Base-by-base conservation (phyloP, 306 rosid species). In the Delonix regia region DNA sequence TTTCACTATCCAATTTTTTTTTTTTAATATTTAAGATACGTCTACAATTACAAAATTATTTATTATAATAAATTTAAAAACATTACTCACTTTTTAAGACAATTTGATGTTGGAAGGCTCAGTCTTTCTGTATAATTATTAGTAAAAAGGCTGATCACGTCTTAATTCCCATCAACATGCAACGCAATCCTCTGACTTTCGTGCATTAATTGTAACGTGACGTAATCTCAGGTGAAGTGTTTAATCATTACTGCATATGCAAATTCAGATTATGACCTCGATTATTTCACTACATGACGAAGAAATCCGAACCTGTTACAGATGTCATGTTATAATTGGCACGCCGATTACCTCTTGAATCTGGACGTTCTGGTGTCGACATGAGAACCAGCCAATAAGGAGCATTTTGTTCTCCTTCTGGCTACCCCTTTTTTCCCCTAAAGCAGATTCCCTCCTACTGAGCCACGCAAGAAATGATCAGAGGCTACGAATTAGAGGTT, bases 401-500 rank as follows among this genome's bases (percentile, higher is more conserved):
- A 33, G 6, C 55, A 76, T 7, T 19, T 39, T 28, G 9, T 51
- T 7, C 56, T 78, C 53, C 57, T 19, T 48, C 72, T 11, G 41
- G 52, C 18, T 30, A 34, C 36, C 45, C 28, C 79, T 11, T 72
- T 67, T 76, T 55, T 11, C 56, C 19, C 42, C 22, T 52, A 81
- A 75, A 75, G 21, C 64, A 6, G 7, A 13, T 42, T 18, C 75
- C 27, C 33, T 18, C 48, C 47, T 6, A 64, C 47, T 41, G n/a
- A 68, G 27, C 77, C 48, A 11, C 72, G 15, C 45, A n/a, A 52
- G 57, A 73, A 72, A 36, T 75, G 9, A 47, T 15, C 61, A 24
- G 30, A 30, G n/a, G 47, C 45, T 80, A 36, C 74, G 9, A 56
- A 80, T 48, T 75, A 30, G 74, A 73, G 82, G 79, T 77, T 77